These are phyloP conservation scores for Chaetothyriales sp. DNA, from an alignment of 2,329 filamentous ascomycete genomes.

Conservation along the genomic window DNA sequence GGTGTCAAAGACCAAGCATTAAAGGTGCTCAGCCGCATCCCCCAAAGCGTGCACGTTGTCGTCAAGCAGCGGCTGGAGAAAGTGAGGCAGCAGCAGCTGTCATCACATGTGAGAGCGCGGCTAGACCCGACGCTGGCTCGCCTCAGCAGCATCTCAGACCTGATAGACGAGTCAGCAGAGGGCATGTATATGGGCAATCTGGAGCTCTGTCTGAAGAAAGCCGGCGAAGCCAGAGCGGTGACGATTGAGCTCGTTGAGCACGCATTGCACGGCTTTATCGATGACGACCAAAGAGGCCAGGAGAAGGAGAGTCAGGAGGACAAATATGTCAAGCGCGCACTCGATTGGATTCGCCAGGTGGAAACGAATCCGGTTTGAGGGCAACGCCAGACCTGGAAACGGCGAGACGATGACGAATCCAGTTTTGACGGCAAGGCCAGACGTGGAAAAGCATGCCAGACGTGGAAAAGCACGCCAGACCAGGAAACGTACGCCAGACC, in stretches of 20 bases:
- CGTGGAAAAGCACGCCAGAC: too few relatives aligned
- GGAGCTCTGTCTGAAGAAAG: conserved; percentile 17
- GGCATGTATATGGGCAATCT: conserved; percentile 31
- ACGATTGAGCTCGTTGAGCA: conserved; percentile 16
- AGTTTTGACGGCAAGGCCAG: too few relatives aligned
- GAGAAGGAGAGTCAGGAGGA: conserved; percentile 18
- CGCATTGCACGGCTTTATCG: conserved; percentile 6
- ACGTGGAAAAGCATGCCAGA: too few relatives aligned
- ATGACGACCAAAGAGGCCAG: neutral
- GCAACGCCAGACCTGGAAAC: too few relatives aligned
- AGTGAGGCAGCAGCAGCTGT: conserved; percentile 5
- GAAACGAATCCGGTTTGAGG: too few relatives aligned
- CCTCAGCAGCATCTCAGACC: conserved; percentile 26
- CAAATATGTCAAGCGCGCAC: conserved; percentile 23
- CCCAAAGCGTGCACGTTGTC: conserved; percentile 32
- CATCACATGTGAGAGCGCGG: conserved; percentile 15
- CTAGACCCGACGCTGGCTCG: conserved; percentile 25
- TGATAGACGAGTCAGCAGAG: conserved; percentile 34
- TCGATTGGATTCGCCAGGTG: conserved; percentile 19
- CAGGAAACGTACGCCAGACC: too few relatives aligned
- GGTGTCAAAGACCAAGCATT: conserved; percentile 30
- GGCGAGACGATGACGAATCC: too few relatives aligned
- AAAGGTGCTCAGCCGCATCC: conserved; percentile 30
- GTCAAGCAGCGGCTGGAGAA: conserved; percentile 29
- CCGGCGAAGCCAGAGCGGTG: conserved; percentile 14